Percentiles rank a stretch among this genome's conserved stretches.
These are phyloP conservation scores for Lasiosphaeria miniovina DNA, from an alignment of 495 filamentous ascomycete species.

Conservation along the genomic window DNA sequence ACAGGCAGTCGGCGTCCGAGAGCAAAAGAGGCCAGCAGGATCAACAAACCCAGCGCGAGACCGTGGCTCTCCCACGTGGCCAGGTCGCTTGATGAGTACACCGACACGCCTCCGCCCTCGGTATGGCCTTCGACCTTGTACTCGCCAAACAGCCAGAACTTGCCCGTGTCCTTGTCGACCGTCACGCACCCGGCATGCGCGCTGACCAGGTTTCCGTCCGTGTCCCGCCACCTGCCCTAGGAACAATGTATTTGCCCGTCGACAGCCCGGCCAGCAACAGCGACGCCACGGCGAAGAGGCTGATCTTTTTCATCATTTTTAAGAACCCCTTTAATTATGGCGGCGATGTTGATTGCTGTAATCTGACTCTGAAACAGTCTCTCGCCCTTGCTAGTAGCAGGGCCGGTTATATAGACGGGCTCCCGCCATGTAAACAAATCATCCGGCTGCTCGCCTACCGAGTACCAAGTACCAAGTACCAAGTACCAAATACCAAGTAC, in stretches of 20 bases:
- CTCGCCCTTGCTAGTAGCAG: too few species aligned
- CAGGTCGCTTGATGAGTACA: conserved; percentile 40
- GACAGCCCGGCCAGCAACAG: conserved; percentile 10
- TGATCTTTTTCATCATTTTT: too few species aligned
- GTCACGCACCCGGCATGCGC: conserved; percentile 42
- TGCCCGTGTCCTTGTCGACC: conserved; percentile 34
- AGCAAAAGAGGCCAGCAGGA: not conserved
- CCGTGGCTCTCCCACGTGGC: conserved; percentile 42
- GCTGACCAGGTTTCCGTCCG: conserved; percentile 39
- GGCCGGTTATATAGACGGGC: too few species aligned
- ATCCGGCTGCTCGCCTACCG: too few species aligned
- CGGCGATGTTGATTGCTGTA: too few species aligned
- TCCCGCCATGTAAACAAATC: too few species aligned
- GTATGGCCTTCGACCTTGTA: conserved; percentile 42
- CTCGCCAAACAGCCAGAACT: conserved; percentile 46
- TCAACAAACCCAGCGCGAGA: conserved; percentile 32
- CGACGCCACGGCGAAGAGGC: too few species aligned
- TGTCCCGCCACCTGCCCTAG: conserved; percentile 45
- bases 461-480: too few species aligned
- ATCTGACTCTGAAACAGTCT: too few species aligned
- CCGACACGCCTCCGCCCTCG: conserved; percentile 43
- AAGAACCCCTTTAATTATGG: too few species aligned
- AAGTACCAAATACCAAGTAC: too few species aligned
- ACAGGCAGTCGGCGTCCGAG: conserved; percentile 17
- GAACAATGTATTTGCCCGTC: conserved; percentile 42